These are phyloP conservation scores for Penicillium crustosum DNA, from an alignment of 2,329 filamentous ascomycete species.

Conservation along the genomic window DNA sequence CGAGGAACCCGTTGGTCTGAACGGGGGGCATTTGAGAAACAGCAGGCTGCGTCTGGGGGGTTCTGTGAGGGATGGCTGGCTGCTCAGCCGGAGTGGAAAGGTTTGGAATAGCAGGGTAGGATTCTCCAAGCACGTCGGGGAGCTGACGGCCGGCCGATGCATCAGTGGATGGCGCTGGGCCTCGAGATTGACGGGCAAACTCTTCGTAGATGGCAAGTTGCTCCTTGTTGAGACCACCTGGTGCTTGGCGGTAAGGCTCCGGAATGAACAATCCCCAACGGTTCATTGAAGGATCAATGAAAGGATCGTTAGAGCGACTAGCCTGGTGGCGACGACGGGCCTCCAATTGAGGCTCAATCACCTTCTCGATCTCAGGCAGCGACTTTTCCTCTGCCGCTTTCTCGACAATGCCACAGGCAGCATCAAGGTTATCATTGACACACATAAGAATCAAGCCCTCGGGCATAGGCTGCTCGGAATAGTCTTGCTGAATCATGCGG, in stretches of 20 bases:
- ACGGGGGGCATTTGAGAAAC: constrained; percentile 34
- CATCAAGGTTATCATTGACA: constrained; percentile 94
- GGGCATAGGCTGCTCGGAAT: constrained; percentile 70
- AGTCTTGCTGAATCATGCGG: constrained; percentile 70
- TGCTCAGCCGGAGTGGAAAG: constrained; percentile 63
- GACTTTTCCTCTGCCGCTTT: constrained; percentile 93
- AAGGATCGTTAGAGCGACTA: constrained; percentile 76
- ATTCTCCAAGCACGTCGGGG: constrained; percentile 62
- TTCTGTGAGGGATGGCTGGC: constrained; percentile 60
- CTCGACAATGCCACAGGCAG: constrained; percentile 90
- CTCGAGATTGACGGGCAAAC: constrained; percentile 81
- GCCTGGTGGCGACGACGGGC: constrained; percentile 72
- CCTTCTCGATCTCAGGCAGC: constrained; percentile 89
- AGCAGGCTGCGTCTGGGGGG: constrained; percentile 51
- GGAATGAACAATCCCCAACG: constrained; percentile 93
- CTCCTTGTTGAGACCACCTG: constrained; percentile 79
- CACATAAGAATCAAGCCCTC: constrained; percentile 98
- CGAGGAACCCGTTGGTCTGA: constrained; percentile 58
- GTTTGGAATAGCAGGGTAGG: constrained; percentile 59
- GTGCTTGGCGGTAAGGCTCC: constrained; percentile 84
- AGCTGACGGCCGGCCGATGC: constrained; percentile 60
- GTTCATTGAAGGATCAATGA: constrained; percentile 77
- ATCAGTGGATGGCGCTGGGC: constrained; percentile 55
- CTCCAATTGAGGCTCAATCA: constrained; percentile 79
- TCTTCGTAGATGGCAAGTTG: constrained; percentile 97